Evolutionary conservation across 345 rosid genomes (phyloP).

Genomic region (Reutealis trisperma): DNA sequence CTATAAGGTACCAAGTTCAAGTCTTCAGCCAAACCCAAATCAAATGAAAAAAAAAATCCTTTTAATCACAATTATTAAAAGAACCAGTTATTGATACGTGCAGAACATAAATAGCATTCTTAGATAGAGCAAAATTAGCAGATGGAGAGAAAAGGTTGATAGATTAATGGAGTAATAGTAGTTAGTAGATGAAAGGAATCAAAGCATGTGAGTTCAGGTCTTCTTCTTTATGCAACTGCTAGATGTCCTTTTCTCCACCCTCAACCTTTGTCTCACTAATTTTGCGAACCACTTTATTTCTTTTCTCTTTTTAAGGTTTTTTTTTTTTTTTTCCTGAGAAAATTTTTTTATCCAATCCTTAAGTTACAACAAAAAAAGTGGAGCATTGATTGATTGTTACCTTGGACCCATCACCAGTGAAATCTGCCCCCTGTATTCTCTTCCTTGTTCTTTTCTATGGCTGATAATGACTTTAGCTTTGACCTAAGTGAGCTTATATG

Average conservation of each 20-base stretch:
- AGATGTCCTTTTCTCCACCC: constrained; percentile 8
- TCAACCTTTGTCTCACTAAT: neutral
- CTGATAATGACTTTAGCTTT: constrained; percentile 12
- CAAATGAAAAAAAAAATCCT: no score
- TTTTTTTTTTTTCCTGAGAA: neutral
- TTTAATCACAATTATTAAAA: no score
- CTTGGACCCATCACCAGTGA: constrained; percentile 1
- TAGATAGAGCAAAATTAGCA: neutral
- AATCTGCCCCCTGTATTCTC: neutral
- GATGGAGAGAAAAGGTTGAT: neutral
- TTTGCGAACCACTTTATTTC: neutral
- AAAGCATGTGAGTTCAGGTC: constrained; percentile 11
- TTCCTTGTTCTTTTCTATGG: neutral
- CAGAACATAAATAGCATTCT: no score
- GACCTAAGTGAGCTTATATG: neutral
- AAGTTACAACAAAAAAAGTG: neutral
- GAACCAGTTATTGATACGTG: no score
- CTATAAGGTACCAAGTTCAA: no score
- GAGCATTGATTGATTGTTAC: neutral
- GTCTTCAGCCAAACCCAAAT: no score
- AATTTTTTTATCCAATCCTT: neutral
- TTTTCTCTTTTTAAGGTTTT: neutral
- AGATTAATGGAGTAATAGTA: neutral
- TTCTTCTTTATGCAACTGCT: neutral
- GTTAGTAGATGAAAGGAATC: neutral